phyloP scores from a whole-genome alignment of 176 grass and related monocot genomes.

The Musa acuminata region DNA sequence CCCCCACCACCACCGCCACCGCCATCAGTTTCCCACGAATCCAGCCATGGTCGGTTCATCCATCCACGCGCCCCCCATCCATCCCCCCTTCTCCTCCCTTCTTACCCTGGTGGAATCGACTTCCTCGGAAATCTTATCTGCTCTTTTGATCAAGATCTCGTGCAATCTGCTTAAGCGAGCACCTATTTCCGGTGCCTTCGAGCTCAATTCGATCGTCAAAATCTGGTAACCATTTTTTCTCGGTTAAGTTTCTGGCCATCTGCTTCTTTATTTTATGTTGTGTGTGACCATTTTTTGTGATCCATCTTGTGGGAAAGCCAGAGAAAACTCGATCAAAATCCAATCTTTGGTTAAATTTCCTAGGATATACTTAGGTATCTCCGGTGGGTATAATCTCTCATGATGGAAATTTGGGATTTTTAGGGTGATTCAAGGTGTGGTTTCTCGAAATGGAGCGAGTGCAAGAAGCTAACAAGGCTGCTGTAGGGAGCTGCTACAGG shows the following conservation, averaged over 20 bases:
- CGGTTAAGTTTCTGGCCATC: not conserved
- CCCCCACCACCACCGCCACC: not conserved
- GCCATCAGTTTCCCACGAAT: not conserved
- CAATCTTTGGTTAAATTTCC: not conserved
- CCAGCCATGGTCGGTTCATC: not conserved
- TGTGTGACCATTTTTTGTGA: too few species aligned
- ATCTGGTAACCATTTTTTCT: not conserved
- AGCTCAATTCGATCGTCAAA: not conserved
- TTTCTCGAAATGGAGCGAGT: conserved; percentile 53
- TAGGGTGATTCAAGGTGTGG: not conserved
- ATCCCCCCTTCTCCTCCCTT: not conserved
- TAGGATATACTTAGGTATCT: not conserved
- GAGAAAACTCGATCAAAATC: not conserved
- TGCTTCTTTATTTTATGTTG: not conserved
- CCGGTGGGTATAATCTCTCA: not conserved
- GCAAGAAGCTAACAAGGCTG: conserved; percentile 62
- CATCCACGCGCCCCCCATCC: not conserved
- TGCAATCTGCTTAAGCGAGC: not conserved
- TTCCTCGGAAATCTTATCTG: not conserved
- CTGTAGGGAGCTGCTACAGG: conserved; percentile 67
- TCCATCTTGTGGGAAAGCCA: not conserved
- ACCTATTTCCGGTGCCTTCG: not conserved
- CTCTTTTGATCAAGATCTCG: not conserved
- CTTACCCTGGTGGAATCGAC: not conserved
- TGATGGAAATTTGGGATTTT: not conserved